Evolutionary conservation across 1,284 basidiomycete species (phyloP), one percentile per base, ranked within the genome.

Genomic region (Ganoderma meredithae): DNA sequence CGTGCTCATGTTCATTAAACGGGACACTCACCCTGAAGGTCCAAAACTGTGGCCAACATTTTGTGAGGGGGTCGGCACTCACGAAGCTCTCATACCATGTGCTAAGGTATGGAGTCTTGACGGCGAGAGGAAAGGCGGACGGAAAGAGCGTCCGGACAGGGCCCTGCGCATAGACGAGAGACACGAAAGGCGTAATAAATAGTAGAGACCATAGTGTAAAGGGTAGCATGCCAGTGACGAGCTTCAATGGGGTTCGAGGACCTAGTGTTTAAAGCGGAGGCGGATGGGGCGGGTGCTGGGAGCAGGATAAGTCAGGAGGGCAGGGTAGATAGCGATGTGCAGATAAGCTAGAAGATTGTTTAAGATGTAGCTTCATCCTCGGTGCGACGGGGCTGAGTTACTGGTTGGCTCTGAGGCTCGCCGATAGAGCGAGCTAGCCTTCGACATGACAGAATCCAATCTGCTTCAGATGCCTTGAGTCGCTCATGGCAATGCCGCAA

Each of bases 31-130:
- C 69, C 36, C 25, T 10, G 8, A 53, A 41, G 15, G n/a, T 58
- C 66, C 66, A 66, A 60, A 72, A 70, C 3, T 43, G 15, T 2
- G 66, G 66, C 69, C 69, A 70, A 31, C 47, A 36, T 15, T 62
- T 27, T 13, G 66, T 65, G 6, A 70, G 12, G 1, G 60, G 43
- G 0, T 9, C 0, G 5, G 61, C 53, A 4, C 39, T 63, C 27
- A 66, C 66, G 1, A 55, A 27, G 36, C 61, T 66, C 6, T 5
- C 1, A 15, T 61, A 27, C 73, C 73, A 74, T 41, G 60, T 52
- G 47, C 62, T 66, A 58, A 74, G 27, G 53, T 70, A 71, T 17
- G 73, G 71, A 2, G 64, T 61, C 15, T 66, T 66, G 31, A 69
- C 63, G 44, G 68, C 63, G 25, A 72, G 65, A 33, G 71, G 71